These are phyloP conservation scores for Nitzschia palea DNA, from an alignment of 108 stramenopile species.

Conservation along the genomic window DNA sequence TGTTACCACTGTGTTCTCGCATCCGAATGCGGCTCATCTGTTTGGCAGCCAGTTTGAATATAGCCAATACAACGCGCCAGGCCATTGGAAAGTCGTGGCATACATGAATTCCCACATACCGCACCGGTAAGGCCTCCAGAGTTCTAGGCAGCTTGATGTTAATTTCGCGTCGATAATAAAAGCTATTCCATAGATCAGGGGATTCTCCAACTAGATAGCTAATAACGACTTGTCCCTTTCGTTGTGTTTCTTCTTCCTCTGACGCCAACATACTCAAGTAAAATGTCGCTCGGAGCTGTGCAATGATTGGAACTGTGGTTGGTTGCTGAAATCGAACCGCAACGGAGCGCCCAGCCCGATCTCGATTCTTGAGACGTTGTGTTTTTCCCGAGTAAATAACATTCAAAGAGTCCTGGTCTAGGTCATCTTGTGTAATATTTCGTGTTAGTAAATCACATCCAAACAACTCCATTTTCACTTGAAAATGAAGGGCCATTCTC, in stretches of 20 bases:
- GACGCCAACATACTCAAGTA: background rate
- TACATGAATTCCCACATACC: background rate
- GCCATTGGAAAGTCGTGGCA: background rate
- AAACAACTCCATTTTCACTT: conserved; percentile 24
- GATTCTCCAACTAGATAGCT: background rate
- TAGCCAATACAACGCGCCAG: background rate
- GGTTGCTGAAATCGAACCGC: background rate
- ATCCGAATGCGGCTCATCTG: background rate
- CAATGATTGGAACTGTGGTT: background rate
- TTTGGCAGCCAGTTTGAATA: background rate
- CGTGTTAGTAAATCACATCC: conserved; percentile 1
- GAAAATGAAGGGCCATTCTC: conserved; percentile 13
- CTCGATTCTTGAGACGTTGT: background rate
- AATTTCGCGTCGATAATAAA: conserved; percentile 1
- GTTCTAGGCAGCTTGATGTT: background rate
- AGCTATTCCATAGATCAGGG: background rate
- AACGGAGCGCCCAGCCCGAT: conserved; percentile 16
- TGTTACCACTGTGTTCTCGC: background rate
- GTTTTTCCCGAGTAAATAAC: conserved; percentile 3
- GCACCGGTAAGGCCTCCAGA: background rate
- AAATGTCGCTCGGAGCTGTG: background rate
- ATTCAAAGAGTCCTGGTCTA: conserved; percentile 3
- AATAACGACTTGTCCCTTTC: background rate
- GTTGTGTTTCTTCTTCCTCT: conserved; percentile 10
- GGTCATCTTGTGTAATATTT: conserved; percentile 13